A percentile compares a stretch with the other conserved stretches of the same genome.
phyloP scores from a whole-genome alignment of 129 eudicot genomes.

The Rutidosis leptorrhynchoides region DNA sequence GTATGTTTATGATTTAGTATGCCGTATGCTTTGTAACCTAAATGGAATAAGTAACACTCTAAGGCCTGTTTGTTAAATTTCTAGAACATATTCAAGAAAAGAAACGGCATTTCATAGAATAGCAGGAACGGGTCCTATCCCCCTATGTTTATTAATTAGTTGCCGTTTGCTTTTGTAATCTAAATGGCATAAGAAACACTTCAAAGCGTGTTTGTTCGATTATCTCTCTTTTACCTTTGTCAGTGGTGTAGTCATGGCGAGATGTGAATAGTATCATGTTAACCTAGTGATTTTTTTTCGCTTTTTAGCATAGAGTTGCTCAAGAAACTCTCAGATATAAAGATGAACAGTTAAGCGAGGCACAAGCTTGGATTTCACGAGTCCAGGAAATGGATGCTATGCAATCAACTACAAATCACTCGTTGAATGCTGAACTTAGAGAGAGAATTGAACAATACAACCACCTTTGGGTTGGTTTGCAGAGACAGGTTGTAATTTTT shows the following conservation, averaged over 20 bases:
- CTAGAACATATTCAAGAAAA: no score
- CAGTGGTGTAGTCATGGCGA: background rate
- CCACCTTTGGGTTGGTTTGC: slow-evolving; percentile 86
- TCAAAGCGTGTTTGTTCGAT: background rate
- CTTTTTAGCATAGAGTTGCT: slow-evolving; percentile 78
- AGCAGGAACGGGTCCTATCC: no score
- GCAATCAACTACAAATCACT: slow-evolving; percentile 58
- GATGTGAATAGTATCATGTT: background rate
- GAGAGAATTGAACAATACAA: slow-evolving; percentile 85
- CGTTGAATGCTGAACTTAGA: slow-evolving; percentile 72
- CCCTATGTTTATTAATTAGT: no score
- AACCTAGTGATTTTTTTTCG: background rate
- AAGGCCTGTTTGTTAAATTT: no score
- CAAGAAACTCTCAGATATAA: slow-evolving; percentile 71
- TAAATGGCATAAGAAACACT: background rate
- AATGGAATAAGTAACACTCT: no score
- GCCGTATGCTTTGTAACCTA: background rate
- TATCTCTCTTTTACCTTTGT: background rate
- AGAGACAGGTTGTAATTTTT: slow-evolving; percentile 65
- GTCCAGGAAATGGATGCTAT: slow-evolving; percentile 84
- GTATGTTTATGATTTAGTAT: background rate
- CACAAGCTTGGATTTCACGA: slow-evolving; percentile 87
- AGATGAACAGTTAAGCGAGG: slow-evolving; percentile 85
- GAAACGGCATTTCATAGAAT: no score
- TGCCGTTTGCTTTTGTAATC: no score